phyloP scores from a whole-genome alignment of 106 monocot genomes.

The Iris macrosiphon region DNA sequence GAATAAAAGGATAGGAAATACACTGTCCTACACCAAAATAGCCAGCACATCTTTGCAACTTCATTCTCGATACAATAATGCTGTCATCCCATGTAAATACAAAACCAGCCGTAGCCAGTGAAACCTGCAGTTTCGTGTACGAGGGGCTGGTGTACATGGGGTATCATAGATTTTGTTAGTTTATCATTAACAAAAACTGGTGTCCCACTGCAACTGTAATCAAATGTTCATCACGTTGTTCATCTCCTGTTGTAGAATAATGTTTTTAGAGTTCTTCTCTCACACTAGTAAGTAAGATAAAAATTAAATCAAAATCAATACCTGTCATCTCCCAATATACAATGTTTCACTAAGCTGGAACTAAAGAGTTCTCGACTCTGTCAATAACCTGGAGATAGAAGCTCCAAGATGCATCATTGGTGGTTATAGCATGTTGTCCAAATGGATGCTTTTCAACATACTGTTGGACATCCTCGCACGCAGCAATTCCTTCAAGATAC shows the following conservation, averaged over 20 bases:
- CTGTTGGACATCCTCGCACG: conserved; percentile 49
- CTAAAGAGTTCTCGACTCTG: conserved; percentile 13
- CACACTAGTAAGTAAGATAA: no score
- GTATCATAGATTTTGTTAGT: no score
- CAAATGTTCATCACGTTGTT: no score
- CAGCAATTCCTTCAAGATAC: conserved; percentile 63
- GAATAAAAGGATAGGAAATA: no score
- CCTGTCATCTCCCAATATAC: no score
- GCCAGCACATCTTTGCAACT: not conserved
- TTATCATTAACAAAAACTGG: no score
- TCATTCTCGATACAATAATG: conserved; percentile 1
- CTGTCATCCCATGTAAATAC: not conserved
- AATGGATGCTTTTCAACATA: conserved; percentile 67
- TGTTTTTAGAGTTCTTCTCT: no score
- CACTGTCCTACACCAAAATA: not conserved
- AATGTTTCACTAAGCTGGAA: not conserved
- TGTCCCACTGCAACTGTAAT: no score
- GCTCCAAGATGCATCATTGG: conserved; percentile 40
- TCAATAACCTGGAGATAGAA: conserved; percentile 56
- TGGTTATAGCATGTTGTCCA: conserved; percentile 58
- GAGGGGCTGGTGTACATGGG: not conserved
- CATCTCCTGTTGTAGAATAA: no score
- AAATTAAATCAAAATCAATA: no score
- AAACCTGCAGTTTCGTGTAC: not conserved
- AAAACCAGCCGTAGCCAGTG: not conserved